Evolutionary conservation across 108 stramenopile species (phyloP), one percentile per base, ranked within the genome.

Genomic region (Cyclotella choctawhatcheeana): DNA sequence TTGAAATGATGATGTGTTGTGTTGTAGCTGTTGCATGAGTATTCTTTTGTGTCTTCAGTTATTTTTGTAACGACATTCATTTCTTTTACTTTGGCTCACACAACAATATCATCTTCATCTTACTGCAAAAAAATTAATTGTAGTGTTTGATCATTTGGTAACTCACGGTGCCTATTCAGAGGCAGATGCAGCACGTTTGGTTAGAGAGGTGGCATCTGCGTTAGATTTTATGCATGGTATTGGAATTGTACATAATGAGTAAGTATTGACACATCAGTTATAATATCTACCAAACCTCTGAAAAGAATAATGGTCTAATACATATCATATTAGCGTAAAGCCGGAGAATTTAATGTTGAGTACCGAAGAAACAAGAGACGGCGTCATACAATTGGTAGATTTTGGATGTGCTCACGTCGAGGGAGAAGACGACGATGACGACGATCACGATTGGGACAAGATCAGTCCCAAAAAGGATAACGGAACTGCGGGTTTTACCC

Each of bases 61-160:
- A n/a, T n/a, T n/a, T n/a, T n/a, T n/a, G n/a, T n/a, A n/a, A n/a
- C n/a, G n/a, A n/a, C n/a, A n/a, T n/a, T n/a, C n/a, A n/a, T n/a
- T n/a, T n/a, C n/a, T n/a, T n/a, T n/a, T n/a, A n/a, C n/a, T n/a
- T n/a, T n/a, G n/a, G n/a, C n/a, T n/a, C n/a, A n/a, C n/a, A n/a
- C n/a, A n/a, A n/a, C n/a, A n/a, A n/a, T n/a, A n/a, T n/a, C n/a
- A n/a, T n/a, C n/a, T n/a, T n/a, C n/a, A n/a, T n/a, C n/a, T n/a
- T n/a, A n/a, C n/a, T n/a, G n/a, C n/a, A n/a, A n/a, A n/a, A n/a
- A n/a, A n/a, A n/a, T n/a, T n/a, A n/a, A n/a, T n/a, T n/a, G n/a
- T n/a, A 74, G 74, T 95, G 79, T 95, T 95, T 77, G 90, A 95
- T 79, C 90, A 91, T 56, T 66, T 95, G 64, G 88, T 91, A 22